These are phyloP conservation scores for Candida cerambycidarum DNA, from an alignment of 805 yeast species.

Conservation along the genomic window DNA sequence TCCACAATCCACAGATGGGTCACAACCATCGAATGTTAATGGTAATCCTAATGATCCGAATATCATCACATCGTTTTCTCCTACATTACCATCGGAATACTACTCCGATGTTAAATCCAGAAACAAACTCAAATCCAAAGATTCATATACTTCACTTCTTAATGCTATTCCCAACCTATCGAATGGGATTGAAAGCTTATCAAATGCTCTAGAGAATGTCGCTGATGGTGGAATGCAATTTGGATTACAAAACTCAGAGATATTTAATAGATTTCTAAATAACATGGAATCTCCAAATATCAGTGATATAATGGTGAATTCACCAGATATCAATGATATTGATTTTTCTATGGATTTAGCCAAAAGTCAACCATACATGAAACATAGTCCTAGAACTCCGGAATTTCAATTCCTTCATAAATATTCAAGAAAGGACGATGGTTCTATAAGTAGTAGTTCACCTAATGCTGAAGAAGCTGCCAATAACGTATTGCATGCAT, in stretches of 20 bases:
- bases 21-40: too few species aligned
- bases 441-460: too few species aligned
- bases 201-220: conserved; percentile 25
- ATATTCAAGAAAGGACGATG: conserved; percentile 5
- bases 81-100: too few species aligned
- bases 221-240: conserved; percentile 26
- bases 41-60: too few species aligned
- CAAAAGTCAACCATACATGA: conserved; percentile 26
- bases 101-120: too few species aligned
- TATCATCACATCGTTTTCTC: too few species aligned
- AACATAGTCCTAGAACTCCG: background rate
- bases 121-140: too few species aligned
- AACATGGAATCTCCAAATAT: conserved; percentile 4
- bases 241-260: conserved; percentile 26
- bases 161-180: conserved; percentile 19
- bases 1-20: too few species aligned
- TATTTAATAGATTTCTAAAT: conserved; percentile 25
- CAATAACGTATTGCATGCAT: too few species aligned
- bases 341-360: conserved; percentile 40
- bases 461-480: too few species aligned
- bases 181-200: conserved; percentile 26
- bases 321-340: conserved; percentile 22
- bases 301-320: background rate
- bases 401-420: background rate
- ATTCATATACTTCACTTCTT: conserved; percentile 6